Evolutionary conservation across 108 stramenopile genomes (phyloP).

Genomic region (Skeletonema potamos): DNA sequence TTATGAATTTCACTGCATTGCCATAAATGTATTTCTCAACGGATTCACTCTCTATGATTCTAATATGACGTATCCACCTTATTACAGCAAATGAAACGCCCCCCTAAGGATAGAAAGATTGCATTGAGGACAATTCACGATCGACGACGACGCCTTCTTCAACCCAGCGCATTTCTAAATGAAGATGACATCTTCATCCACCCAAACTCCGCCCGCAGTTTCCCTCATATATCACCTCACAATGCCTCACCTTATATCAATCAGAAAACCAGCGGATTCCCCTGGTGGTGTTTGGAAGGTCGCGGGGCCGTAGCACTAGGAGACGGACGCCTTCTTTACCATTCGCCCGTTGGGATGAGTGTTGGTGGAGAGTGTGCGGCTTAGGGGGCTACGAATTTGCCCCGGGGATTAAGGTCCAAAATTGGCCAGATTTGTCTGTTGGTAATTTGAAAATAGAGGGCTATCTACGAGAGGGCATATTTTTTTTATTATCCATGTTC

Average conservation of each 20-base stretch:
- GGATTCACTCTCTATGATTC: background rate
- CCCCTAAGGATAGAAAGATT: background rate
- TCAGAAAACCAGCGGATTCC: background rate
- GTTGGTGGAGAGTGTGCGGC: too few relatives aligned
- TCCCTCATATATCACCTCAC: background rate
- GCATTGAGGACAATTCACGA: background rate
- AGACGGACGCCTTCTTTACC: background rate
- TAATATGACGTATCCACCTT: background rate
- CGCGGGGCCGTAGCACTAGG: background rate
- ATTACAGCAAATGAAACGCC: background rate
- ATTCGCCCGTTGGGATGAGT: background rate
- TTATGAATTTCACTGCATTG: background rate
- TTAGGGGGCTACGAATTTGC: too few relatives aligned
- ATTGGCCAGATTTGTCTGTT: too few relatives aligned
- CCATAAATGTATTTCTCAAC: background rate
- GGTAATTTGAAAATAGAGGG: too few relatives aligned
- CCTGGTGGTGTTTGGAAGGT: background rate
- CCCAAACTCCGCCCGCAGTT: background rate
- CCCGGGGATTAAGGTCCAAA: too few relatives aligned
- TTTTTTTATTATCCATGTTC: too few relatives aligned
- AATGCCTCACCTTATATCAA: background rate
- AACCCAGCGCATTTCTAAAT: background rate
- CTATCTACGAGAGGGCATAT: too few relatives aligned
- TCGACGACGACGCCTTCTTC: background rate
- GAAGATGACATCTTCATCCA: background rate